Evolutionary conservation across 1,139 yeast species (phyloP), one percentile per base, ranked within the genome.

Genomic region (Kodamaea arcana): DNA sequence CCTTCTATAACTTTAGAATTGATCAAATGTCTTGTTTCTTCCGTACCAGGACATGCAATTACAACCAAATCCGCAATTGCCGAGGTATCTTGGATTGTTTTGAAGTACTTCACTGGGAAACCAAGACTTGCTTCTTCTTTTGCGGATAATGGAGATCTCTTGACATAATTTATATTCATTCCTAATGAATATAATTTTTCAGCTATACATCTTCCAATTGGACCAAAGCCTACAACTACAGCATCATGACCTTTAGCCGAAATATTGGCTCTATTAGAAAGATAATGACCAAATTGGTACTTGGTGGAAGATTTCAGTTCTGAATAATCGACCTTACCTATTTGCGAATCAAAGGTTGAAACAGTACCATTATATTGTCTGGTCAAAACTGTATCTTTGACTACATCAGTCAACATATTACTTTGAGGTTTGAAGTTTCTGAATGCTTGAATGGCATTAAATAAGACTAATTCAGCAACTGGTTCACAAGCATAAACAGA

Each of bases 381-480:
- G n/a, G 70, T 55, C 8, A 46, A 37, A 14, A 64, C 61, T 1
- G 86, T 72, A 44, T 69, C 57, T 33, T 65, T 62, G 7, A 47
- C 45, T 2, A 47, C 42, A 3, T 44, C 40, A 13, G 40, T 44
- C 29, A 80, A 59, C 20, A 62, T 53, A 11, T 56, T 51, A 41
- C 73, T 78, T 54, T 75, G 77, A 14, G 71, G 54, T 3, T 71
- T 59, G 41, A 80, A 78, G 58, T 74, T 71, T 44, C 95, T 67
- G 59, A 81, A 82, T 22, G 81, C 72, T 25, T 75, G 65, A 41
- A 84, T 56, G 0, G 85, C 60, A 46, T 80, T 68, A 49, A 68
- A 73, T 31, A 83, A 59, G 0, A 81, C 94, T 40, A 79, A 58
- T 47, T 86, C 95, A 1, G 94, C 87, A n/a, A 86, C 95, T 10